phyloP scores from a whole-genome alignment of 352 stramenopile species.

The Pythium phragmitis region DNA sequence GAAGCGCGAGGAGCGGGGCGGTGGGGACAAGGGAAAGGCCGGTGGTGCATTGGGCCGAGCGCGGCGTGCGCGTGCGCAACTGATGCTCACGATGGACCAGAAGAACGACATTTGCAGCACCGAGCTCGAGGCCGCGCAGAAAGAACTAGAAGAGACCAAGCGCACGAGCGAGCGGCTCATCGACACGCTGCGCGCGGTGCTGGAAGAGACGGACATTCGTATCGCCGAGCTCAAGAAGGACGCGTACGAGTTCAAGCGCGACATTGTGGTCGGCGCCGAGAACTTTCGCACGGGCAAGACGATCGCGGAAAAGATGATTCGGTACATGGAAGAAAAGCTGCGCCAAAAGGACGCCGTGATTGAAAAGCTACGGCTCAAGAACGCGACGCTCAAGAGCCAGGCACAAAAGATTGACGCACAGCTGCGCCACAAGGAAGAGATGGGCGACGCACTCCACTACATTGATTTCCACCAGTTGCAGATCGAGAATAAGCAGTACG shows the following conservation, averaged over 20 bases:
- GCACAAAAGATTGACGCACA: conserved; percentile 91
- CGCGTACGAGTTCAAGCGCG: conserved; percentile 95
- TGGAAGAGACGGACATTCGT: conserved; percentile 94
- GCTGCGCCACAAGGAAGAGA: conserved; percentile 94
- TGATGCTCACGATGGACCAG: conserved; percentile 89
- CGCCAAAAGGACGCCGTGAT: conserved; percentile 91
- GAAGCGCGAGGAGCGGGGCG: conserved; percentile 41
- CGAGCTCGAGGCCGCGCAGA: conserved; percentile 87
- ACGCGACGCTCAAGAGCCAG: conserved; percentile 91
- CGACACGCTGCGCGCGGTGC: conserved; percentile 90
- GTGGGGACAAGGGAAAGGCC: conserved; percentile 39
- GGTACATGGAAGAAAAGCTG: conserved; percentile 95
- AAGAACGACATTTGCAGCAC: conserved; percentile 91
- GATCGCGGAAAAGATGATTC: conserved; percentile 92
- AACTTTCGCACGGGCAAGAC: conserved; percentile 94
- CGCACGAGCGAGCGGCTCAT: conserved; percentile 91
- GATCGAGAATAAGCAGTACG: conserved; percentile 97
- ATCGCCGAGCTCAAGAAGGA: conserved; percentile 95
- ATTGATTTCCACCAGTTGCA: conserved; percentile 96
- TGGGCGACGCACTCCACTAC: conserved; percentile 94
- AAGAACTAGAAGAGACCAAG: conserved; percentile 90
- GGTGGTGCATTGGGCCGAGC: conserved; percentile 28
- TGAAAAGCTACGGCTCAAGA: conserved; percentile 94
- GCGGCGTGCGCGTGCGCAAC: conserved; percentile 55
- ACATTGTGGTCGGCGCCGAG: conserved; percentile 93